Percentiles rank a stretch among this genome's conserved stretches.
Conservation (phyloP, 2,329 filamentous ascomycete genomes). For the Alternaria sp. region DNA sequence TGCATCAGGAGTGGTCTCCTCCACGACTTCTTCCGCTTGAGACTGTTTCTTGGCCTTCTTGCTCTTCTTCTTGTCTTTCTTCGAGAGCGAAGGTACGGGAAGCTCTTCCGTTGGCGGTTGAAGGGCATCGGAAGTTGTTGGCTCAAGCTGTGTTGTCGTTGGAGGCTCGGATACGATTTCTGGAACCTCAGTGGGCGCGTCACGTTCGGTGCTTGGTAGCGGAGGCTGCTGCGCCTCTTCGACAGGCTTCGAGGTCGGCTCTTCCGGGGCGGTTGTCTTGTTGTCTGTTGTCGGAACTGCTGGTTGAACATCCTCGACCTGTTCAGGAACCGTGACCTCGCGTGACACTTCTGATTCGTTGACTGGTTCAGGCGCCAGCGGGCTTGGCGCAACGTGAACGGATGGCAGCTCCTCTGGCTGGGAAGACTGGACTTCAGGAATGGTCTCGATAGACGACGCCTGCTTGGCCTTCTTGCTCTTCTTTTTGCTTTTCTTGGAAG, state of each 20-base stretch:
- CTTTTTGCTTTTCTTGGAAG: conserved; percentile 31
- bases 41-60: conserved; percentile 34
- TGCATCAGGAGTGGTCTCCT: conserved; percentile 9
- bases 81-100: conserved; percentile 8
- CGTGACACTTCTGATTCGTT: conserved; percentile 1
- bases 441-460: conserved; percentile 12
- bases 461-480: conserved; percentile 42
- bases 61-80: conserved; percentile 32
- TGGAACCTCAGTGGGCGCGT: background rate
- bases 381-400: background rate
- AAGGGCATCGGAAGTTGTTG: conserved; percentile 17
- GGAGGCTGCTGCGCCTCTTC: background rate
- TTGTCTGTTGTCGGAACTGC: background rate
- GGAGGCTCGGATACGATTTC: conserved; percentile 1
- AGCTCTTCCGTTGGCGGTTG: conserved; percentile 11
- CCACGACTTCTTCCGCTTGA: conserved; percentile 13
- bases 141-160: conserved; percentile 1
- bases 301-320: background rate
- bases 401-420: conserved; percentile 1
- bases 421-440: background rate
- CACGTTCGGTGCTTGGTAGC: background rate
- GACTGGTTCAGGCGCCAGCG: background rate
- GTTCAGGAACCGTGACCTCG: conserved; percentile 1
- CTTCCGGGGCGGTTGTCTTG: background rate
- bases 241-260: background rate